phyloP scores from a whole-genome alignment of 129 eudicot genomes.

The Saussurea involucrata region DNA sequence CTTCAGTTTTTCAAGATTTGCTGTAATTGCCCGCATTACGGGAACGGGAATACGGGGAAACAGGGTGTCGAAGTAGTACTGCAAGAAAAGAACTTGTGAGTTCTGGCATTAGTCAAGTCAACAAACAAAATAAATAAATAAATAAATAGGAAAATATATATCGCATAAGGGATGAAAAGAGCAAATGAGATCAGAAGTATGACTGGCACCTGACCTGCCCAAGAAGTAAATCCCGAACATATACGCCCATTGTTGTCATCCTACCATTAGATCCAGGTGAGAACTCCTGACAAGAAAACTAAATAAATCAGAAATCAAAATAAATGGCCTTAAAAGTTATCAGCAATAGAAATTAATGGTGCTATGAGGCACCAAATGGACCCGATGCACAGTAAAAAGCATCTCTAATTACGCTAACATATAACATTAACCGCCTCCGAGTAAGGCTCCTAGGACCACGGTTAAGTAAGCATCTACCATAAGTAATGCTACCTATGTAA shows the following conservation, averaged over 20 bases:
- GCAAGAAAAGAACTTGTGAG: conserved; percentile 39
- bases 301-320: conserved; percentile 7
- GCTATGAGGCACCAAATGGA: conserved; percentile 12
- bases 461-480: conserved; percentile 19
- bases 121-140: background rate
- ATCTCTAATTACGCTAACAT: conserved; percentile 13
- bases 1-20: conserved; percentile 85
- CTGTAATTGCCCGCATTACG: conserved; percentile 59
- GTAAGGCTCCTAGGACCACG: conserved; percentile 24
- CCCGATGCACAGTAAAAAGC: conserved; percentile 9
- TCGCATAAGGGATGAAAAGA: too few relatives aligned
- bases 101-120: too few relatives aligned
- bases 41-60: conserved; percentile 97
- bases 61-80: conserved; percentile 95
- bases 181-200: conserved; percentile 7
- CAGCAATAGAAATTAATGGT: background rate
- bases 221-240: conserved; percentile 88
- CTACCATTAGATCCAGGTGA: conserved; percentile 92
- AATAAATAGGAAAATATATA: too few relatives aligned
- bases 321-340: background rate
- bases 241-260: conserved; percentile 95
- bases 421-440: conserved; percentile 13
- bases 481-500: conserved; percentile 33
- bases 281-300: conserved; percentile 57
- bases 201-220: conserved; percentile 83